A percentile compares a stretch with the other conserved stretches of the same genome.
These are phyloP conservation scores for Lasiodiplodia sp. DNA, from an alignment of 2,329 filamentous ascomycete genomes.

Conservation along the genomic window DNA sequence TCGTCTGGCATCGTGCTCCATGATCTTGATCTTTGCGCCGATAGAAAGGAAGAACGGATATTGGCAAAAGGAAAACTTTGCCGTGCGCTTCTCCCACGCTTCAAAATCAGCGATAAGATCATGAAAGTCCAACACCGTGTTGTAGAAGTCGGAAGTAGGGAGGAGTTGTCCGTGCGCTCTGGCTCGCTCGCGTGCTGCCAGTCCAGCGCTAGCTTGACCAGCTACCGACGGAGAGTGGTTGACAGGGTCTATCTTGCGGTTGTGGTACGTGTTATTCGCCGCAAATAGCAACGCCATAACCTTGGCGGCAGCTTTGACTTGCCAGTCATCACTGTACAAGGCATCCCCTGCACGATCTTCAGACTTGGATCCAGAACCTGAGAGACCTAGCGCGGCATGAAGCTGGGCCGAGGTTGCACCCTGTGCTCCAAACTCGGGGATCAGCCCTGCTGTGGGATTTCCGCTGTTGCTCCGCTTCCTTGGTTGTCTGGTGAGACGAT, in stretches of 20 bases:
- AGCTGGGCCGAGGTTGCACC: conserved; percentile 73
- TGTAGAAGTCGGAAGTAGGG: conserved; percentile 86
- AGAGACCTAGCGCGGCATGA: conserved; percentile 74
- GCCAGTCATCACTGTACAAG: conserved; percentile 83
- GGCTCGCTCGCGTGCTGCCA: conserved; percentile 52
- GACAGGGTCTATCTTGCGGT: conserved; percentile 30
- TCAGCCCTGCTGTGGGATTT: conserved; percentile 70
- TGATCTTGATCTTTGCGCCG: conserved; percentile 88
- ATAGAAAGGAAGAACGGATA: conserved; percentile 93
- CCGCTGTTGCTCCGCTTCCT: conserved; percentile 67
- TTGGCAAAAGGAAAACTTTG: conserved; percentile 87
- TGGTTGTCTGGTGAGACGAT: conserved; percentile 75
- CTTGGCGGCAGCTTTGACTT: conserved; percentile 80
- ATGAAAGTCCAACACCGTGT: conserved; percentile 83
- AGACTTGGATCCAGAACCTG: conserved; percentile 54
- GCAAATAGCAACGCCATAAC: conserved; percentile 83
- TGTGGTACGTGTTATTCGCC: conserved; percentile 70
- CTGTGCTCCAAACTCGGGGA: conserved; percentile 66
- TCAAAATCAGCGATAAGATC: conserved; percentile 88
- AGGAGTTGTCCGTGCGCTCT: conserved; percentile 70
- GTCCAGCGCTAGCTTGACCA: conserved; percentile 43
- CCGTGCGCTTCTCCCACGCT: conserved; percentile 77
- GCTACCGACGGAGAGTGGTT: conserved; percentile 27
- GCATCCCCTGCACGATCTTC: conserved; percentile 45
- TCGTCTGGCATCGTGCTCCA: conserved; percentile 85